A percentile compares a stretch with the other conserved stretches of the same genome.
Conservation (phyloP, 805 yeast species). For the Clavispora phyllophila region DNA sequence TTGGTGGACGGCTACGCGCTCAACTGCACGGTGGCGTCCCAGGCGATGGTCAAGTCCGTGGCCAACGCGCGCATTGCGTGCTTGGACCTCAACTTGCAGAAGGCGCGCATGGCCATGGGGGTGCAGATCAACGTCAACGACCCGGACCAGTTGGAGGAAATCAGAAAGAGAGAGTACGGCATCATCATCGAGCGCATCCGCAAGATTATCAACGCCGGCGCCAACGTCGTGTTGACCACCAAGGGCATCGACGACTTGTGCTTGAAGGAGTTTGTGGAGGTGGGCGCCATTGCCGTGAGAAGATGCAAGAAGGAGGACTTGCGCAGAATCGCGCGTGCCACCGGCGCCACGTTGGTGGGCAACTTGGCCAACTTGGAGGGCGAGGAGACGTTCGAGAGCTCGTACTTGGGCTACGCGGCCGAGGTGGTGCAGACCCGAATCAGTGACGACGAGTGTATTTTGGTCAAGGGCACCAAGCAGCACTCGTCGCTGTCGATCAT, state of each 20-base stretch:
- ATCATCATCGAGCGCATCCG: conserved; percentile 77
- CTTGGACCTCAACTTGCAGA: conserved; percentile 88
- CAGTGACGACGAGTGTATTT: conserved; percentile 95
- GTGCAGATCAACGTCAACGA: conserved; percentile 95
- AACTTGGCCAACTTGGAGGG: conserved; percentile 93
- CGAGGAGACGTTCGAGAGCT: conserved; percentile 83
- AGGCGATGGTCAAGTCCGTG: conserved; percentile 83
- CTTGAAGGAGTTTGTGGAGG: conserved; percentile 84
- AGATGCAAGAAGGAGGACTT: conserved; percentile 96
- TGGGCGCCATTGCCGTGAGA: conserved; percentile 92
- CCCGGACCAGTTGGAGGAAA: conserved; percentile 94
- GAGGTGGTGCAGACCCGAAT: conserved; percentile 86
- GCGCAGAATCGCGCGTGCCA: conserved; percentile 94
- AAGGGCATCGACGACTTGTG: conserved; percentile 94
- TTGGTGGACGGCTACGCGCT: conserved; percentile 92
- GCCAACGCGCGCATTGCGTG: conserved; percentile 77
- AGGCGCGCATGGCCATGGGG: conserved; percentile 97
- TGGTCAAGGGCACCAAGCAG: conserved; percentile 82
- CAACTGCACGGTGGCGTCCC: conserved; percentile 95
- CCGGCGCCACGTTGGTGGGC: conserved; percentile 88
- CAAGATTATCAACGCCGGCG: conserved; percentile 81
- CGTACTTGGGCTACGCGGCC: conserved; percentile 83
- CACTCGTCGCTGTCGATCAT: conserved; percentile 90
- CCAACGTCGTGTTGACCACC: conserved; percentile 87
- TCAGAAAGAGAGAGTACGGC: conserved; percentile 83